Percentiles rank a stretch among this genome's conserved stretches.
phyloP scores from a whole-genome alignment of 441 rosid species.

The Corymbia calophylla region DNA sequence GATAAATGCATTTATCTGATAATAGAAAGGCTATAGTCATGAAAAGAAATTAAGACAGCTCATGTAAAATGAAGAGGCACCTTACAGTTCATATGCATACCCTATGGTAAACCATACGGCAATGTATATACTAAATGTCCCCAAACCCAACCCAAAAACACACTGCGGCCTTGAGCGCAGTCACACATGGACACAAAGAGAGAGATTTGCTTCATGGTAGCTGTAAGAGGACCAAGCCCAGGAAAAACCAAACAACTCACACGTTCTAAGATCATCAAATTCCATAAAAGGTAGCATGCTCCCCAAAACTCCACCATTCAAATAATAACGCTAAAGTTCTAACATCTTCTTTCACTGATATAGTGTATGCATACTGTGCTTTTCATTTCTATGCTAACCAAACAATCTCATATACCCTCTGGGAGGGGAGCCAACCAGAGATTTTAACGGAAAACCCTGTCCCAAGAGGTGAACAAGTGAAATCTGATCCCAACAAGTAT shows the following conservation, averaged over 20 bases:
- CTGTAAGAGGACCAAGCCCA: not conserved
- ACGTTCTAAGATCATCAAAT: not conserved
- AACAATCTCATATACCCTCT: not conserved
- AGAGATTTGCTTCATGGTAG: not conserved
- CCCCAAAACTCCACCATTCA: not conserved
- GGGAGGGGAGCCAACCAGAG: not conserved
- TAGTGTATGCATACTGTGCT: not conserved
- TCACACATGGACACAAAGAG: not conserved
- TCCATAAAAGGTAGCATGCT: not conserved
- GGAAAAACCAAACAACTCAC: not conserved
- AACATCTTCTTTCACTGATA: not conserved
- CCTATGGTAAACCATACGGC: not conserved
- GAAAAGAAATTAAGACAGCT: not conserved
- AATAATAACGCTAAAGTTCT: not conserved
- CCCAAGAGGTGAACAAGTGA: not conserved
- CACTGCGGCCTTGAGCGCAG: not conserved
- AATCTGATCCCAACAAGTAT: not conserved
- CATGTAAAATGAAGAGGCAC: not conserved
- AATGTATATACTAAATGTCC: not conserved
- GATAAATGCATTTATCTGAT: slow-evolving; percentile 84
- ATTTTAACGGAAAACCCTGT: not conserved
- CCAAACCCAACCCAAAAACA: not conserved
- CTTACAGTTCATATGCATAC: not conserved
- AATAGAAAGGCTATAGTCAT: not conserved
- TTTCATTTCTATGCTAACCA: not conserved